Base-by-base conservation (phyloP, 345 rosid species). In the Pugionium cornutum region DNA sequence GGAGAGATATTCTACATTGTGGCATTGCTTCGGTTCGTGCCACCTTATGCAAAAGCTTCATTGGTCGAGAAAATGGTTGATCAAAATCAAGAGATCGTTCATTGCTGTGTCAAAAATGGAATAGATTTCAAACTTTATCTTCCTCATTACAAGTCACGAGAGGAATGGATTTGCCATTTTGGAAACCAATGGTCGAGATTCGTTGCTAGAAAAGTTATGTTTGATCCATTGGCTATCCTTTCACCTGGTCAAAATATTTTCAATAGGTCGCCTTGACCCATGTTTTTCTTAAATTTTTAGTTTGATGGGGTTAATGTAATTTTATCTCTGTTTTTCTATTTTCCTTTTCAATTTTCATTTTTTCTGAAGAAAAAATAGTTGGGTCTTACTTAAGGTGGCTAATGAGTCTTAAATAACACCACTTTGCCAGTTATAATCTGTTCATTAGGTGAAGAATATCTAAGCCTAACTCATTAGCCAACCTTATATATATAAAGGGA, bases 201-300 rank as follows among this genome's bases (percentile, higher is more conserved):
- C 40, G 78, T 72, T 26, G 84, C 85, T 59, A 79, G 81, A 79
- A 94, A 94, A 79, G 41, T 33, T n/a, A 49, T 63, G 64, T 90
- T 83, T 67, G 97, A 94, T 80, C 95, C 92, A 3, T 80, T 77
- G 92, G 89, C 87, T 18, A 70, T 94, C 58, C 97, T 94, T 59
- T 84, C 99, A 0, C 99, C 99, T 0, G 99, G 99, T 6, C 96
- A 94, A 76, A 94, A 80, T 69, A 83, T 94, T 53, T 90, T 94
- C 77, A 61, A 62, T 25, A 82, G 95, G 72, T 66, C 54, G 29
- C 49, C 48, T 40, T 78, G 71, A 41, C 58, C 75, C 6, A 6
- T 30, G 3, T 33, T 33, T 33, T 27, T 40, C 42, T 26, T 62
- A 29, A 18, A 18, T 18, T 18, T 45, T 67, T 10, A 67, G 28